These are phyloP conservation scores for Fusarium sp. DNA, from an alignment of 2,329 filamentous ascomycete genomes.

Conservation along the genomic window DNA sequence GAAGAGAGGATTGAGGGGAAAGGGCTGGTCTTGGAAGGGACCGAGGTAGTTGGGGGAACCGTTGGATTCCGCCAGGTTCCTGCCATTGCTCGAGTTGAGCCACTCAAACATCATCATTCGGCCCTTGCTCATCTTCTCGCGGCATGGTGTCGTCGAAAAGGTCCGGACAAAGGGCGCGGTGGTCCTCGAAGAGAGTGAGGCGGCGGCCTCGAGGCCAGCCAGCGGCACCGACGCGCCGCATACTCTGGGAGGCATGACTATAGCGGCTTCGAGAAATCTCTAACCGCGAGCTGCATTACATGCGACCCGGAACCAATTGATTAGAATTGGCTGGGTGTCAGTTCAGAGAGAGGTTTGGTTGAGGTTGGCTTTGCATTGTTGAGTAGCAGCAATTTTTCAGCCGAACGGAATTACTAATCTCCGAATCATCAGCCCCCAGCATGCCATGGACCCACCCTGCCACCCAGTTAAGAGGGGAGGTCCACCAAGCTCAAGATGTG, in stretches of 20 bases:
- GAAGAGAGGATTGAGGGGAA: slow-evolving; percentile 80
- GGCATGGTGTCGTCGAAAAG: slow-evolving; percentile 57
- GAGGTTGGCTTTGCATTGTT: slow-evolving; percentile 21
- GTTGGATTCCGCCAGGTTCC: slow-evolving; percentile 40
- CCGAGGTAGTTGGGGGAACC: slow-evolving; percentile 54
- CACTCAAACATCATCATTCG: slow-evolving; percentile 56
- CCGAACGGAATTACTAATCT: slow-evolving; percentile 22
- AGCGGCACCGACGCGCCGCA: slow-evolving; percentile 46
- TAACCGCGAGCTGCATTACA: slow-evolving; percentile 40
- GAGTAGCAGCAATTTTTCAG: slow-evolving; percentile 41
- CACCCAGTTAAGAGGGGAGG: background rate
- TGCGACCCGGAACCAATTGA: slow-evolving; percentile 43
- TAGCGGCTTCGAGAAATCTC: slow-evolving; percentile 32
- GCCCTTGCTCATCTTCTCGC: slow-evolving; percentile 52
- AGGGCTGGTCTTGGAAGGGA: slow-evolving; percentile 65
- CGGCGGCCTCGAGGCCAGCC: slow-evolving; percentile 47
- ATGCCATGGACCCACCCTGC: background rate
- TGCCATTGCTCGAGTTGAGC: slow-evolving; percentile 48
- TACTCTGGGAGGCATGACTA: slow-evolving; percentile 51
- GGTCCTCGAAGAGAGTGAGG: slow-evolving; percentile 28
- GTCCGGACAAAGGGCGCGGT: slow-evolving; percentile 42
- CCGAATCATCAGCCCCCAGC: background rate
- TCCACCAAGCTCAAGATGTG: background rate
- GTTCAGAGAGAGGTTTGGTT: slow-evolving; percentile 27
- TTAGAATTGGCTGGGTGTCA: slow-evolving; percentile 38